Evolutionary conservation across 2,329 filamentous ascomycete genomes (phyloP), one percentile per base, ranked within the genome.

Genomic region (Colletotrichum incanum): DNA sequence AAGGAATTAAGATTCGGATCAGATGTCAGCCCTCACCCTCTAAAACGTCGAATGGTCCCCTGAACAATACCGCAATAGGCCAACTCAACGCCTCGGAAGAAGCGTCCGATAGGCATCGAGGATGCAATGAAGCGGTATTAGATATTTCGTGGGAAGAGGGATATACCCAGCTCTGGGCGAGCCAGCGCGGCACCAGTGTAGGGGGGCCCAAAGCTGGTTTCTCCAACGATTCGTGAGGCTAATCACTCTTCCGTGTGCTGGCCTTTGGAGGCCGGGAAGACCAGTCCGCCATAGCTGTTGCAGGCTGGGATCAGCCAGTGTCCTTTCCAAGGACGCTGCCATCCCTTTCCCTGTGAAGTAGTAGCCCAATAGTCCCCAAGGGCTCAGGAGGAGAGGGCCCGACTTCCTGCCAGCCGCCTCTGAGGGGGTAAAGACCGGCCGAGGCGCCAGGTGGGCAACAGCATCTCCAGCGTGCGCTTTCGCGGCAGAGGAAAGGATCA

Each of bases 191-290:
- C 61, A 64, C 23, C 45, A 31, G 47, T 39, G 20, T n/a, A 68
- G 50, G 37, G 65, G 56, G 54, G 28, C 28, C 12, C 26, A 23
- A 54, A 31, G 39, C 50, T 31, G 41, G 34, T 54, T 72, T 60
- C 59, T 58, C 65, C 65, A 60, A 65, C 59, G 65, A 69, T 49
- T 65, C 47, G 45, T 60, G 65, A 65, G 60, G 59, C 52, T 65
- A 70, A 69, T 47, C 54, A 72, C 26, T 65, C 39, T 69, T 69
- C 70, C 70, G 54, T 62, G 45, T 41, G 65, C 26, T 49, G 45
- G 28, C 34, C 47, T 50, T 58, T 47, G 68, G n/a, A 67, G 41
- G 50, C 58, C 50, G 65, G 65, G 65, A 69, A 34, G 65, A 59
- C 52, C 52, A 72, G 54, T 54, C 58, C 52, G 59, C 60, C 47